phyloP scores from a whole-genome alignment of 2,329 filamentous ascomycete species.

The Zymoseptoria pseudotritici region DNA sequence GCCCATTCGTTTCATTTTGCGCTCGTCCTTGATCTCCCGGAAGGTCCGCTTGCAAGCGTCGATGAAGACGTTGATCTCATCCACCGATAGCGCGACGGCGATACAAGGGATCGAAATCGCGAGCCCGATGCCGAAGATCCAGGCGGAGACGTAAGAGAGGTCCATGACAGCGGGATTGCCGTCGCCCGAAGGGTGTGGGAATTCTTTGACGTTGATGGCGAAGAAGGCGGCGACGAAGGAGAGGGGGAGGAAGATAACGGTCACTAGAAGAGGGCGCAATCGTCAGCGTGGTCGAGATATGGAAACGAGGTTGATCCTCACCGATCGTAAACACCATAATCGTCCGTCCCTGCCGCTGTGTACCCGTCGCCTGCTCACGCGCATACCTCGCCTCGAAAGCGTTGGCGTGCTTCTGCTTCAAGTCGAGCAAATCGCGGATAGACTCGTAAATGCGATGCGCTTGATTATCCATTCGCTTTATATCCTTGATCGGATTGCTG shows the following conservation, averaged over 20 bases:
- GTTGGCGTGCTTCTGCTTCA: slow-evolving; percentile 64
- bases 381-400: slow-evolving; percentile 58
- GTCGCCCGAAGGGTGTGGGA: slow-evolving; percentile 30
- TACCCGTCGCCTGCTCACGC: slow-evolving; percentile 54
- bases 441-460: slow-evolving; percentile 53
- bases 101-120: slow-evolving; percentile 41
- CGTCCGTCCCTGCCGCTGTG: slow-evolving; percentile 50
- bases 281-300: neutral
- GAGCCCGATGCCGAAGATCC: slow-evolving; percentile 50
- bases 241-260: slow-evolving; percentile 50
- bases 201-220: slow-evolving; percentile 47
- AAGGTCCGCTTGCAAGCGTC: neutral
- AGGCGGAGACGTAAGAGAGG: slow-evolving; percentile 45
- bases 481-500: slow-evolving; percentile 41
- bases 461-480: slow-evolving; percentile 58
- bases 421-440: slow-evolving; percentile 56
- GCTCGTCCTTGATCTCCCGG: neutral
- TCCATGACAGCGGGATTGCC: slow-evolving; percentile 20
- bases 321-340: slow-evolving; percentile 52
- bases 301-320: neutral
- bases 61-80: slow-evolving; percentile 8
- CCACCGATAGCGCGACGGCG: slow-evolving; percentile 13
- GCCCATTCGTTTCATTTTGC: neutral
- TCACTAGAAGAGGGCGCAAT: slow-evolving; percentile 31
- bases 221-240: slow-evolving; percentile 51